Percentiles rank a stretch among this genome's conserved stretches.
phyloP scores from a whole-genome alignment of 2,329 filamentous ascomycete species.

The Fusarium sp. region DNA sequence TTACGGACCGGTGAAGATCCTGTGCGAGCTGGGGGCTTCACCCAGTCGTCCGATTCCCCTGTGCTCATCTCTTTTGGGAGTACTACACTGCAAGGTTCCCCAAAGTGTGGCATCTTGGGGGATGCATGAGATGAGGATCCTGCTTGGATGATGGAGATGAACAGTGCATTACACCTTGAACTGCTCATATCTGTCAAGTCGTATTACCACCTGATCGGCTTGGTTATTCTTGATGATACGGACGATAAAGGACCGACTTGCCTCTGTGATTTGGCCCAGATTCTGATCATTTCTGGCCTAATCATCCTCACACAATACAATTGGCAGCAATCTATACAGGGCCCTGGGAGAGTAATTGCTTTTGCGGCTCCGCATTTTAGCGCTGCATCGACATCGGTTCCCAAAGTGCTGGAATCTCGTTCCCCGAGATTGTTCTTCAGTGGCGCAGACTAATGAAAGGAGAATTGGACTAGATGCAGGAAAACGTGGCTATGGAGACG shows the following conservation, averaged over 20 bases:
- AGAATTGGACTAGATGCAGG: not conserved
- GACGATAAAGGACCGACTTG: fast-evolving
- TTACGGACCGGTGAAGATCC: constrained; percentile 31
- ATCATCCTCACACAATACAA: not conserved
- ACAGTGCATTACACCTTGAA: not conserved
- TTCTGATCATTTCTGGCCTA: not conserved
- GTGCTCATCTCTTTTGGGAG: not conserved
- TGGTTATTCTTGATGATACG: too few species aligned
- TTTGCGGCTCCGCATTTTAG: constrained; percentile 35
- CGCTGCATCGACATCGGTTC: not conserved
- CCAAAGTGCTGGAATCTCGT: not conserved
- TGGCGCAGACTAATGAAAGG: not conserved
- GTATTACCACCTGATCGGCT: fast-evolving
- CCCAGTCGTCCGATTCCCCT: constrained; percentile 4
- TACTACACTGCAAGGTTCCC: constrained; percentile 11
- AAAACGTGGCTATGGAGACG: constrained; percentile 26
- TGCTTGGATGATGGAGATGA: not conserved
- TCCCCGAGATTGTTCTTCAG: not conserved
- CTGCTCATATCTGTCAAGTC: too few species aligned
- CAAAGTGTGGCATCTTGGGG: not conserved
- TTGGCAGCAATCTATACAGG: not conserved
- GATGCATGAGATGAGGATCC: not conserved
- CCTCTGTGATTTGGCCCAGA: not conserved
- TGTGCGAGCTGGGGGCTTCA: not conserved
- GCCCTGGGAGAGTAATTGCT: constrained; percentile 15